Percentiles rank a stretch among this genome's conserved stretches.
Conservation (phyloP, 1,139 yeast species). For the Candida sanyaensis region DNA sequence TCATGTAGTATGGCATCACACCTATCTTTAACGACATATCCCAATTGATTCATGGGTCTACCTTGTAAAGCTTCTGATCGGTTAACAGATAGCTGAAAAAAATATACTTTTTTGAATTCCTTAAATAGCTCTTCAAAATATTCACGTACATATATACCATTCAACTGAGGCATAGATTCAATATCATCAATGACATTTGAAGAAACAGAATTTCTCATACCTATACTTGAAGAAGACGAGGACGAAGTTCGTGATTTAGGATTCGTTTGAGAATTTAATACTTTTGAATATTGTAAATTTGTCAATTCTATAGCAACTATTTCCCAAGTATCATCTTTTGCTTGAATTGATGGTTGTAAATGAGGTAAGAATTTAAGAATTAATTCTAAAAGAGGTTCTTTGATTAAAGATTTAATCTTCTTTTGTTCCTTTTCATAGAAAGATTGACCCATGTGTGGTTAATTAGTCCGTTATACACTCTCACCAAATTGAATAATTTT, state of each 20-base stretch:
- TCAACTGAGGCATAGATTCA: slow-evolving; percentile 33
- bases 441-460: slow-evolving; percentile 19
- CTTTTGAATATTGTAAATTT: slow-evolving; percentile 6
- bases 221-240: background rate
- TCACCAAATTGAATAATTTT: background rate
- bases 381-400: slow-evolving; percentile 30
- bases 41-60: background rate
- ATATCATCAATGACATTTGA: slow-evolving; percentile 12
- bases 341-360: slow-evolving; percentile 26
- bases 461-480: too few relatives aligned
- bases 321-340: slow-evolving; percentile 37
- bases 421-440: slow-evolving; percentile 32
- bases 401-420: slow-evolving; percentile 25
- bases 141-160: slow-evolving; percentile 30
- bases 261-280: slow-evolving; percentile 1
- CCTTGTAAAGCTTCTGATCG: background rate
- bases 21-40: slow-evolving; percentile 9
- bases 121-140: slow-evolving; percentile 22
- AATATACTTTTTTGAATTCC: slow-evolving; percentile 12
- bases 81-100: background rate
- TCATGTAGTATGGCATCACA: slow-evolving; percentile 26
- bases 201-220: slow-evolving; percentile 6
- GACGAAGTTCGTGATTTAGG: background rate
- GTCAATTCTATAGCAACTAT: slow-evolving; percentile 33
- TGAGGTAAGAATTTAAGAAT: slow-evolving; percentile 36